Evolutionary conservation across 768 basidiomycete species (phyloP).

Genomic region (Terana coerulea): DNA sequence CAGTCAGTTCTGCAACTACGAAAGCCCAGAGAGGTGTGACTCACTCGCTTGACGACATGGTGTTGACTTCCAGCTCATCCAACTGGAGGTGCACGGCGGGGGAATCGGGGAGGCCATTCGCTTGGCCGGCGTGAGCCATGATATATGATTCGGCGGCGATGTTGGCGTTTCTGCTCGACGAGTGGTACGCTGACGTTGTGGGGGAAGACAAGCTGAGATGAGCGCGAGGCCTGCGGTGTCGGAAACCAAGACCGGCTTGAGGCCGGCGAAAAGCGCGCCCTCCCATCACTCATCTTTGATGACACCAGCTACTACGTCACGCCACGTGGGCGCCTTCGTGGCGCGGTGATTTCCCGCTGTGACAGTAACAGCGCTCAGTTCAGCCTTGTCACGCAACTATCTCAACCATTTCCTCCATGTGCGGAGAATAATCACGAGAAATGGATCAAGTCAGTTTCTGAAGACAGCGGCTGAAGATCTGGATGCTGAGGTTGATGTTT

Average conservation of each 20-base stretch:
- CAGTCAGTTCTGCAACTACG: not conserved
- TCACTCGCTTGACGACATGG: conserved; percentile 10
- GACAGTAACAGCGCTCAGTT: not conserved
- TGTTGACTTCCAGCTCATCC: conserved; percentile 5
- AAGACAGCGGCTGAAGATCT: too few species aligned
- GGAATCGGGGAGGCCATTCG: not conserved
- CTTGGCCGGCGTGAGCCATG: conserved; percentile 4
- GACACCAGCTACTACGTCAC: not conserved
- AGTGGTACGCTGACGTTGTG: not conserved
- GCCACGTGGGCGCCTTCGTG: conserved; percentile 1
- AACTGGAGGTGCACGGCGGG: conserved; percentile 5
- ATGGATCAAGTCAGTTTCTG: too few species aligned
- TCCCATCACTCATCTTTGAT: not conserved
- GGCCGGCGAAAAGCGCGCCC: not conserved
- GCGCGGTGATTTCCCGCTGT: conserved; percentile 1
- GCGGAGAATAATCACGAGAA: too few species aligned
- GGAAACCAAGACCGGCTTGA: not conserved
- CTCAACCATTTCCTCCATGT: too few species aligned
- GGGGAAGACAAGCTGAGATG: not conserved
- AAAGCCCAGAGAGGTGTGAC: not conserved
- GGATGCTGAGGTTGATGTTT: too few species aligned
- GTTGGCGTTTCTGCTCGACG: not conserved
- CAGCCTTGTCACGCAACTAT: not conserved
- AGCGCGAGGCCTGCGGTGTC: not conserved
- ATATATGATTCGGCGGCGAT: not conserved